A percentile compares a stretch with the other conserved stretches of the same genome.
phyloP scores from a whole-genome alignment of 1,284 basidiomycete genomes.

The Fomes fomentarius region DNA sequence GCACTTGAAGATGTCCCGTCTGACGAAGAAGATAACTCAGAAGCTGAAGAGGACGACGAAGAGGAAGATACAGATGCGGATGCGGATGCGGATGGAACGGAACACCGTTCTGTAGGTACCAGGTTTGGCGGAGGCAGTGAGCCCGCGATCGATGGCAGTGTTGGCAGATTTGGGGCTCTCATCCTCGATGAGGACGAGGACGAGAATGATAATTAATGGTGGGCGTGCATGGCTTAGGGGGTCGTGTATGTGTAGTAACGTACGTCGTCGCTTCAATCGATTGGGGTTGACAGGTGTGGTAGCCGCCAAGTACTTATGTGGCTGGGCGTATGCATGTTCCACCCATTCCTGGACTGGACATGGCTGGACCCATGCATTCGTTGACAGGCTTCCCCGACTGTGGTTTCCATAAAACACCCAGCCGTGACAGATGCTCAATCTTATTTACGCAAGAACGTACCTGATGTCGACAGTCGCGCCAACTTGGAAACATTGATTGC shows the following conservation, averaged over 20 bases:
- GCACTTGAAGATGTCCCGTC: too few relatives aligned
- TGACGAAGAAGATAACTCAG: slow-evolving; percentile 6
- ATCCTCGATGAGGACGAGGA: slow-evolving; percentile 15
- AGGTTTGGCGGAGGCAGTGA: neutral
- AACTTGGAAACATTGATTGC: too few relatives aligned
- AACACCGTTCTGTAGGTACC: neutral
- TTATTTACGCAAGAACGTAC: neutral
- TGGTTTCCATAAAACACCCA: neutral
- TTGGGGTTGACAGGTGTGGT: neutral
- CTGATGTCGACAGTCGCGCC: neutral
- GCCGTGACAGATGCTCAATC: neutral
- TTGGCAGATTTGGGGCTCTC: slow-evolving; percentile 30
- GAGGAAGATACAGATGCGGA: slow-evolving; percentile 6
- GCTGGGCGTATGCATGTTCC: too few relatives aligned
- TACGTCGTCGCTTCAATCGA: too few relatives aligned
- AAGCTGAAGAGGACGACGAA: neutral
- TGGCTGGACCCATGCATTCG: neutral
- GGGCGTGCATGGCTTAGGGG: neutral
- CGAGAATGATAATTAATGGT: neutral
- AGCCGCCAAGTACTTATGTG: neutral
- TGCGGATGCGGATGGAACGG: slow-evolving; percentile 31
- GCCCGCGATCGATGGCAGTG: neutral
- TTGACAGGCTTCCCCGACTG: too few relatives aligned
- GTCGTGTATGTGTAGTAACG: too few relatives aligned
- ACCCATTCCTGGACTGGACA: neutral